phyloP scores from a whole-genome alignment of 2,329 filamentous ascomycete genomes.

The Fusarium brevicatenulatum region DNA sequence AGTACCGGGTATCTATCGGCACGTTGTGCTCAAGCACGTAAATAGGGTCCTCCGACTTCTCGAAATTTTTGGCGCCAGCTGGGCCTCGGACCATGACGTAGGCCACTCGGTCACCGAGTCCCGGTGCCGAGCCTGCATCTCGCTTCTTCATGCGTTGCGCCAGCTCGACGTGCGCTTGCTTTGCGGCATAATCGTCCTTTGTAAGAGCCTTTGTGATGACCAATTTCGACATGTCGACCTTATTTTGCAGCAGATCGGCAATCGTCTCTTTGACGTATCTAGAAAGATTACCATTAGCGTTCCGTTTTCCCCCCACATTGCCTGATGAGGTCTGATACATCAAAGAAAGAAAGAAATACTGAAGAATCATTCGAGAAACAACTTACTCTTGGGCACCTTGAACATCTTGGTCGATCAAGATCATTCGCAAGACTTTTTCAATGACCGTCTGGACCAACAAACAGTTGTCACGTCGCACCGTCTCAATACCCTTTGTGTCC shows the following conservation, averaged over 20 bases:
- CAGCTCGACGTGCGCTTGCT: constrained; percentile 96
- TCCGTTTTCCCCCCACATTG: constrained; percentile 2
- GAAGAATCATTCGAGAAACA: background rate
- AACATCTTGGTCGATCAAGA: constrained; percentile 92
- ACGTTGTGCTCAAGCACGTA: constrained; percentile 98
- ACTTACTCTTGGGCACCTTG: constrained; percentile 92
- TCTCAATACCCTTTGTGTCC: constrained; percentile 99
- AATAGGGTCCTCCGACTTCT: constrained; percentile 96
- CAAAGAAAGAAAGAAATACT: background rate
- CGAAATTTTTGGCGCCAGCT: constrained; percentile 91
- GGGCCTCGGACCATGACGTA: constrained; percentile 98
- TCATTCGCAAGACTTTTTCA: constrained; percentile 94
- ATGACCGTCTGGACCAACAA: constrained; percentile 96
- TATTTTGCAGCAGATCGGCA: constrained; percentile 94
- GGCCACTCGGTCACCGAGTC: constrained; percentile 92
- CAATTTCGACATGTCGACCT: constrained; percentile 98
- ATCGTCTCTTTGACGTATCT: constrained; percentile 98
- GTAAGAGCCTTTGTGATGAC: constrained; percentile 98
- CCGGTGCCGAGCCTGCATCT: constrained; percentile 92
- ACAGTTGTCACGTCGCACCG: constrained; percentile 96
- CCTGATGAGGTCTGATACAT: constrained; percentile 15
- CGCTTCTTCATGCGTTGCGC: constrained; percentile 97
- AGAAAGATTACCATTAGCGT: constrained; percentile 51
- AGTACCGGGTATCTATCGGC: constrained; percentile 98
- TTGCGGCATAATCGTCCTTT: constrained; percentile 88